These are phyloP conservation scores for Xylaria sp. DNA, from an alignment of 2,329 filamentous ascomycete genomes.

Conservation along the genomic window DNA sequence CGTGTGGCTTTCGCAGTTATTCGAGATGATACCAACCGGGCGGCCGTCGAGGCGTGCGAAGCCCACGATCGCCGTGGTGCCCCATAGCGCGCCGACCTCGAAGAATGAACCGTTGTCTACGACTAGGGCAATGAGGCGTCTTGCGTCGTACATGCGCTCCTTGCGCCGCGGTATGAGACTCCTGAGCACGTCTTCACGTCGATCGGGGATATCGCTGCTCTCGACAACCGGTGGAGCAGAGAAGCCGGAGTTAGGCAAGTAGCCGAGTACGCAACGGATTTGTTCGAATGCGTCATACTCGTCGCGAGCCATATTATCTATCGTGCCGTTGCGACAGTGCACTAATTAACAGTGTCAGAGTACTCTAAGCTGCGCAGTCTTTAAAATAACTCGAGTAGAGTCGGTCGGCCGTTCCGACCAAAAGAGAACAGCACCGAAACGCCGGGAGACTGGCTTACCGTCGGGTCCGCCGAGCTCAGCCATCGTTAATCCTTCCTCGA, in stretches of 20 bases:
- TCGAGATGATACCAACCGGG: conserved; percentile 22
- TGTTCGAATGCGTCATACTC: conserved; percentile 25
- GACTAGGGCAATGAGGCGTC: conserved; percentile 15
- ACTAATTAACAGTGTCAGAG: conserved; percentile 11
- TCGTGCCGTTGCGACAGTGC: conserved; percentile 27
- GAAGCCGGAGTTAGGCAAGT: conserved; percentile 26
- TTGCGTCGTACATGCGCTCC: conserved; percentile 27
- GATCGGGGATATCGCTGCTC: conserved; percentile 13
- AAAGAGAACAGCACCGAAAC: not conserved
- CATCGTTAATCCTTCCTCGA: conserved; percentile 25
- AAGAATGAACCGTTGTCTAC: conserved; percentile 25
- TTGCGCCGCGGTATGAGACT: conserved; percentile 25
- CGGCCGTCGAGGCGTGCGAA: conserved; percentile 22
- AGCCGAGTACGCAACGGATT: conserved; percentile 21
- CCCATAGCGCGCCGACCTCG: conserved; percentile 27
- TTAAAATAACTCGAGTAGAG: not conserved
- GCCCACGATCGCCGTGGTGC: conserved; percentile 25
- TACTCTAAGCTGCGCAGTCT: not conserved
- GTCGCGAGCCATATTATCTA: conserved; percentile 25
- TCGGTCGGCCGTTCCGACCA: not conserved
- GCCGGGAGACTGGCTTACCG: conserved; percentile 5
- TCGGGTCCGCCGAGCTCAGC: conserved; percentile 24
- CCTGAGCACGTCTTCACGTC: conserved; percentile 21
- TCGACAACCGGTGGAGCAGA: conserved; percentile 22
- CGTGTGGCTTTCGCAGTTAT: conserved; percentile 27